Evolutionary conservation across 2,329 filamentous ascomycete species (phyloP), one percentile per base, ranked within the genome.

Genomic region (Phyllosticta citribraziliensis): DNA sequence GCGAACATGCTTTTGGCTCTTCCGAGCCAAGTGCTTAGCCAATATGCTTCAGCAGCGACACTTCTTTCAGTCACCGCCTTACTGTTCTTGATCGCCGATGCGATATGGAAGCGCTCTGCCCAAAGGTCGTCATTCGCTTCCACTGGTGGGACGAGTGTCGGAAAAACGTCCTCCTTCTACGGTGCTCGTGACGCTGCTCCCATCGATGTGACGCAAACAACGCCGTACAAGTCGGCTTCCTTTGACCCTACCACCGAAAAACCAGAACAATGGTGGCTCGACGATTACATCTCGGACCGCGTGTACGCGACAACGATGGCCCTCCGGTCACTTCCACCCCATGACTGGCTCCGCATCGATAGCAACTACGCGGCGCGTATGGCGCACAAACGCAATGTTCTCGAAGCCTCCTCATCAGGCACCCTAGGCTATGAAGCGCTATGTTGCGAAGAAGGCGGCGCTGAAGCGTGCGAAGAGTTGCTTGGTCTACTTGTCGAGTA

Each of bases 321-420:
- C 5, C 35, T 56, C 11, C 54, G 58, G 27, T 6, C 27, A 19
- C 47, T 33, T 22, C 3, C 59, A 0, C 8, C 17, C 4, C 27
- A 20, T 51, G 59, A 61, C 59, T 57, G 59, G 59, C 47, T 61
- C 14, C 59, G 59, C 22, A 30, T 61, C 47, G 59, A 61, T 27
- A 11, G n/a, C 2, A 57, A 57, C 55, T 55, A 57, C 24, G 17
- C 59, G 19, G 20, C 19, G 2, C 59, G 55, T 47, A 57, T 61
- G 55, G 27, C 27, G 51, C 59, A 57, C 54, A 61, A 57, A 40
- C 27, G 22, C 20, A 17, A 14, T 50, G 20, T 53, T 4, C 27
- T 52, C 4, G 53, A 30, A 24, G 6, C 17, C 14, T 24, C 5
- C 5, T 25, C 55, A 47, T 35, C 19, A 22, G 58, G 53, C 5